Base-by-base conservation (phyloP, 2,329 filamentous ascomycete genomes). In the Nothomitra cinnamomea region DNA sequence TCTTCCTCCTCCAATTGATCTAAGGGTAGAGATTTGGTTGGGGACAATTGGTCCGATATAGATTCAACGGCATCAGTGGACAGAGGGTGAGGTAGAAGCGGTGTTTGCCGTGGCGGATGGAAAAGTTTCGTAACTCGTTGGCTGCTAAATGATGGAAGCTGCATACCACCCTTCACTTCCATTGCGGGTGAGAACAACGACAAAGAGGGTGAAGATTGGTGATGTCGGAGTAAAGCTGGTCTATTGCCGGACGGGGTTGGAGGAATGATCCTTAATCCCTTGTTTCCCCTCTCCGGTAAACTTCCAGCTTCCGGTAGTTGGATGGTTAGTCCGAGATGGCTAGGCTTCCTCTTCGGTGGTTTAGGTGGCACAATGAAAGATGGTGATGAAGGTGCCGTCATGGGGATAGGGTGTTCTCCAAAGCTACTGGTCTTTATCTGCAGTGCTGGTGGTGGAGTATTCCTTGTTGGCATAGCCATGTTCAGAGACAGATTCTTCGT, bases 401-500 rank as follows among this genome's bases (percentile, higher is more conserved):
- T 60, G 24, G 61, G 60, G 22, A 57, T 56, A 21, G 60, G 58
- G 55, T 64, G 64, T 24, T 69, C 63, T 13, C 68, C 66, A 0
- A 72, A 69, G 8, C 72, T 67, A 59, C 75, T 64, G 61, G 74
- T 69, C 7, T 72, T 67, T 38, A 69, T 68, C 49, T 67, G 63
- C 10, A 67, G 67, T 49, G 75, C 71, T 0, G 72, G 82, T 53
- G 75, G 69, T 63, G 12, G 66, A 57, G 53, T 63, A 62, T 35
- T 41, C 62, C 61, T 17, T 70, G 67, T 35, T 67, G 8, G 69
- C 65, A 38, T 67, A 1, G 70, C 65, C 2, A 72, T 75, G 60
- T 89, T 85, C 47, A 92, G 85, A 1, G 84, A 88, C 3, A 92
- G 73, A 40, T 85, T 85, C 68, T 92, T 92, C 69, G 88, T 82